Base-by-base conservation (phyloP, 129 eudicot genomes). In the Silybum marianum region DNA sequence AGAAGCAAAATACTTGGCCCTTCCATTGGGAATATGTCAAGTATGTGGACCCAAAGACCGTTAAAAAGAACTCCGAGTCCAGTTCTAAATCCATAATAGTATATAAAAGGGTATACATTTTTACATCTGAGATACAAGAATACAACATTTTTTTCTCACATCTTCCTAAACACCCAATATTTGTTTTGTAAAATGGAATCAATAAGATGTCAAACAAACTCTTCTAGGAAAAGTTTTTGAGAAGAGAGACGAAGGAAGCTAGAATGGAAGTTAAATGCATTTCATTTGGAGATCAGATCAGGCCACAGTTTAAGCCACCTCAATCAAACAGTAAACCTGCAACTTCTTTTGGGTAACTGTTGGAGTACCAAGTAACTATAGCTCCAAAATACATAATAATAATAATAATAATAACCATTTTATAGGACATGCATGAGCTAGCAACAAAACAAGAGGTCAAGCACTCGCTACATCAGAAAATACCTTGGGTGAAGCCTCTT, bases 401-500 rank as follows among this genome's bases (percentile, higher is more conserved):
- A 42, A 42, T 44, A 44, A 44, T 44, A 44, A 44, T 44, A 44
- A 44, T 44, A 44, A 44, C 48, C 48, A 42, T 10, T 10, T 42
- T 9, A 9, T 42, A 42, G 48, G 48, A 42, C 48, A 42, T 42
- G 48, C 48, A 42, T 42, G 48, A 42, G 48, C 48, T 42, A 42
- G 48, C 48, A 9, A 42, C 48, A 10, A 42, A 42, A 42, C 48
- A 46, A 46, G 58, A 14, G 58, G 58, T 46, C 48, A 42, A 42
- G 10, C 48, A 42, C 48, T 10, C 48, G 14, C 48, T 42, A 42
- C 12, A 42, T 42, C 14, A 42, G 48, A 71, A 48, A 62, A 60
- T 85, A 93, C 98, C 98, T 84, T 77, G 98, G 99, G 85, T 93
- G 99, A 23, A 85, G 92, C 87, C 60, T 83, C 80, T 67, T 91